A percentile compares a stretch with the other conserved stretches of the same genome.
Conservation (phyloP, 148 eudicot species). For the Rhododendron ovatum region DNA sequence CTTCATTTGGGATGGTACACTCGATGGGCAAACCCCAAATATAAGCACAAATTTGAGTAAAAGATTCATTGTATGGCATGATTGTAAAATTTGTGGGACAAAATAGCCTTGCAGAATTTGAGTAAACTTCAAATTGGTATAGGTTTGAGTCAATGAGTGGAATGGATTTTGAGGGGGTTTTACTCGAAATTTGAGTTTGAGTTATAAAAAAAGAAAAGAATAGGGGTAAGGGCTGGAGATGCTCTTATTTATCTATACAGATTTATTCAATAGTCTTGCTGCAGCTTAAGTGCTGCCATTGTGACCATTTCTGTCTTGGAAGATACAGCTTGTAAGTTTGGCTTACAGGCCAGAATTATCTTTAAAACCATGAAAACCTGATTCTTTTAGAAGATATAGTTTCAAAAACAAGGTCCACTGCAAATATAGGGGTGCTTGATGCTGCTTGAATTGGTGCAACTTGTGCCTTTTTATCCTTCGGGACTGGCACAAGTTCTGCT, state of each 20-base stretch:
- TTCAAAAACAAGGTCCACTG: neutral
- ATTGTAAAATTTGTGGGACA: neutral
- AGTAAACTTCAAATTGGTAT: neutral
- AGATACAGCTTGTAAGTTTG: neutral
- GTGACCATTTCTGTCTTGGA: neutral
- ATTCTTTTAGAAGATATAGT: neutral
- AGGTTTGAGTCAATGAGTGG: neutral
- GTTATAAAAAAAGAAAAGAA: neutral
- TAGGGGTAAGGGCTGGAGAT: neutral
- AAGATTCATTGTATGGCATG: neutral
- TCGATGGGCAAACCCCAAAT: neutral
- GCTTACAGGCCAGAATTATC: neutral
- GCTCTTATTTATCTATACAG: neutral
- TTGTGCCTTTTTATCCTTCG: neutral
- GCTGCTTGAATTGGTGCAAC: slow-evolving; percentile 1
- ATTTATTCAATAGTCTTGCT: neutral
- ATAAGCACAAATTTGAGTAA: neutral
- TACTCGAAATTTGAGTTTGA: neutral
- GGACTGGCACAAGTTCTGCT: neutral
- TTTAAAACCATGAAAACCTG: neutral
- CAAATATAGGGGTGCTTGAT: neutral
- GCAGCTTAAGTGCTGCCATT: neutral
- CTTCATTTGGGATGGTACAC: neutral
- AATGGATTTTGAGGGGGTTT: neutral
- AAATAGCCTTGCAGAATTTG: neutral